Percentiles rank a stretch among this genome's conserved stretches.
These are phyloP conservation scores for Blastocrithidia nonstop DNA, from an alignment of 208 protist genomes.

Conservation along the genomic window DNA sequence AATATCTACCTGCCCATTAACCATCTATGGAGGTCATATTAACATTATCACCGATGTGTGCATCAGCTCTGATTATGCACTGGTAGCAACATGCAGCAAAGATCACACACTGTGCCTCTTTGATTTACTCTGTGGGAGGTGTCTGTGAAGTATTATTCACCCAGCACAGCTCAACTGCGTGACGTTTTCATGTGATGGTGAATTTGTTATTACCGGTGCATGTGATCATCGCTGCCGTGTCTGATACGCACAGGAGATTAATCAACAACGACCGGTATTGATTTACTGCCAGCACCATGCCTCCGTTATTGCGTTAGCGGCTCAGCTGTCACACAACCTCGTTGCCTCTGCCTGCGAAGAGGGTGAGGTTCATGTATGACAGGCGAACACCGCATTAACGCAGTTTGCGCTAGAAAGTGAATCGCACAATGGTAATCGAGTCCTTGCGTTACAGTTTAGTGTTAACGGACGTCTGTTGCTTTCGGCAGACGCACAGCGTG, in stretches of 20 bases:
- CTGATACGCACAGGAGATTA: background rate
- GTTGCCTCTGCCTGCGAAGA: background rate
- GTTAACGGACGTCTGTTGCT: background rate
- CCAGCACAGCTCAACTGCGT: background rate
- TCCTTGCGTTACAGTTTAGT: slow-evolving; percentile 1
- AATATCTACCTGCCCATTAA: too few relatives aligned
- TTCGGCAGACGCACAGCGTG: background rate
- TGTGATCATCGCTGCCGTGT: background rate
- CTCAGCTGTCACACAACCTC: too few relatives aligned
- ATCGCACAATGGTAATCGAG: background rate
- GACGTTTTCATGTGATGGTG: background rate
- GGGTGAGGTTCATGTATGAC: background rate
- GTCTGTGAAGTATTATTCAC: too few relatives aligned
- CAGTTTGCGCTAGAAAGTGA: background rate
- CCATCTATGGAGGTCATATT: too few relatives aligned
- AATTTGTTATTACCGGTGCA: background rate
- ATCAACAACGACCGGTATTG: background rate
- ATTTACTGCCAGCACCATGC: background rate
- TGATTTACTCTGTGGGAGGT: too few relatives aligned
- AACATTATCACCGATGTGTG: too few relatives aligned
- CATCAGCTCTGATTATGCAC: background rate
- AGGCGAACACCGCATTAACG: background rate
- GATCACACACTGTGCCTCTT: too few relatives aligned
- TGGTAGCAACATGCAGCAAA: background rate
- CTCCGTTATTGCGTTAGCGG: background rate